Evolutionary conservation across 1,139 yeast species (phyloP), one percentile per base, ranked within the genome.

Genomic region (Yamadazyma membranifaciens): DNA sequence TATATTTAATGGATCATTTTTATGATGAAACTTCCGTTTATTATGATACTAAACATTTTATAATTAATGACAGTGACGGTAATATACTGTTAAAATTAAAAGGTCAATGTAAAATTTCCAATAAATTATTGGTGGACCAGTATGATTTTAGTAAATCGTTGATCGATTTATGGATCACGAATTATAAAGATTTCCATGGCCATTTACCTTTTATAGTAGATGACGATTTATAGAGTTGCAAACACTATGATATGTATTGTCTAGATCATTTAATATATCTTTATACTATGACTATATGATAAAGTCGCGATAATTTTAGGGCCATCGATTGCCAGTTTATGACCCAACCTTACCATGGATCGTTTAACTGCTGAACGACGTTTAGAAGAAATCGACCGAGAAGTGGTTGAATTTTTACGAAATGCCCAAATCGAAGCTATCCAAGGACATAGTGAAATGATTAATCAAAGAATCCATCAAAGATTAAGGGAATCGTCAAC

Each of bases 391-490:
- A 11, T 60, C 24, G 63, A 60, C 39, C 44, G 51, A 10, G 56
- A 54, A 7, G 47, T 60, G 4, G 37, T 54, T 4, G 63, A 59
- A 33, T 36, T 59, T 9, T 56, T 60, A 27, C 6, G 28, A 26
- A 4, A 20, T 20, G 24, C 24, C 24, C 24, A 20, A 7, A 20
- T 20, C 7, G 24, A 20, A 20, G 24, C 24, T 20, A 20, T 20
- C 24, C 5, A 7, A 20, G 24, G 24, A 20, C 24, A 20, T 7
- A 20, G 24, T 20, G 24, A 20, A 20, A 20, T 20, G 24, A 20
- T 20, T 7, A 20, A 20, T 20, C 24, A 20, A 20, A 20, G 24
- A 20, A 20, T 20, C 7, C 5, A 20, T 20, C 24, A 20, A 20
- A 20, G 24, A 20, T 20, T 20, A 20, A 20, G 5, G 24, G 24